Evolutionary conservation across 345 rosid genomes (phyloP).

Genomic region (Arabidopsis suecica): DNA sequence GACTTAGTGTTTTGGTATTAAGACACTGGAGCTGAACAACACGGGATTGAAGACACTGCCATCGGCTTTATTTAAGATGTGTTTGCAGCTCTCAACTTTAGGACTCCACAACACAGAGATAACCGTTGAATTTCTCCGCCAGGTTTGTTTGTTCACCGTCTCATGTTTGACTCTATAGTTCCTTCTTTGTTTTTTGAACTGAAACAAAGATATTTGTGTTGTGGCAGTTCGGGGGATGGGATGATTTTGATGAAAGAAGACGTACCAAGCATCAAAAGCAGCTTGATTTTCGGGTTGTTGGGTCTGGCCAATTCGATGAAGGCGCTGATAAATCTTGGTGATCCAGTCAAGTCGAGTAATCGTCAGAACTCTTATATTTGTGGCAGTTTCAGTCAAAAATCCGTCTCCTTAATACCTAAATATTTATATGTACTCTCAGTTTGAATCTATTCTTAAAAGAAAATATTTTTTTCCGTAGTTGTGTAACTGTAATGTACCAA

Average conservation of each 20-base stretch:
- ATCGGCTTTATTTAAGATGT: constrained; percentile 58
- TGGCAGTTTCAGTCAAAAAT: background rate
- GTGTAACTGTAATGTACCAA: background rate
- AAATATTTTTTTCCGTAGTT: background rate
- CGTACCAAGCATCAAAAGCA: constrained; percentile 88
- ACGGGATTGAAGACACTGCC: constrained; percentile 78
- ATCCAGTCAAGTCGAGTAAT: background rate
- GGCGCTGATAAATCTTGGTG: constrained; percentile 88
- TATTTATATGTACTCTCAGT: background rate
- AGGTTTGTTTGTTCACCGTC: constrained; percentile 52
- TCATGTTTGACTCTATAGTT: background rate
- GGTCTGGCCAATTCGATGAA: constrained; percentile 80
- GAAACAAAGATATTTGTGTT: background rate
- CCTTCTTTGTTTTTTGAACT: background rate
- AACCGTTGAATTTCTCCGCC: constrained; percentile 73
- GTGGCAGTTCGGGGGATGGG: constrained; percentile 80
- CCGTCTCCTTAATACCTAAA: background rate
- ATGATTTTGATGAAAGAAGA: constrained; percentile 71
- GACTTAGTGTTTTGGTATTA: constrained; percentile 20
- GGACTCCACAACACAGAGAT: constrained; percentile 92
- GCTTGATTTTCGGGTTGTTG: constrained; percentile 74
- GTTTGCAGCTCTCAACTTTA: constrained; percentile 72
- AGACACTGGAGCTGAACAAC: constrained; percentile 73
- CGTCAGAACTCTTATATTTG: background rate
- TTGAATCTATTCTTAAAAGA: background rate